These are phyloP conservation scores for Cutaneotrichosporon cutaneum DNA, from an alignment of 1,284 basidiomycete species.

Conservation along the genomic window DNA sequence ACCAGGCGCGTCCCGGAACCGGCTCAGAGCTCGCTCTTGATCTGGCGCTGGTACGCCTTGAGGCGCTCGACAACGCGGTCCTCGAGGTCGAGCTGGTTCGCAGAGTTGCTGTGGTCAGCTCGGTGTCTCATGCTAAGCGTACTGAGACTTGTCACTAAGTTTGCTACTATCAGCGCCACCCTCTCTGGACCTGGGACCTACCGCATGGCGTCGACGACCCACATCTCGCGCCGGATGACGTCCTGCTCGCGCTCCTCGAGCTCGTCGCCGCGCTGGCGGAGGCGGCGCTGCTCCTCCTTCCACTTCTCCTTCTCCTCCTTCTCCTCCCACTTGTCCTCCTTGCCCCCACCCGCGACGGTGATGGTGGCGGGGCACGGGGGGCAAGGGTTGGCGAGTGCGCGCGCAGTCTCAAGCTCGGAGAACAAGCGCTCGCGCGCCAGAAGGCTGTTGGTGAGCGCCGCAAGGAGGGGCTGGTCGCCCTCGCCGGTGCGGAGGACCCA, in stretches of 20 bases:
- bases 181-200: no score
- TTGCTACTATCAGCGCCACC: no score
- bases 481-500: conserved; percentile 41
- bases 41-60: conserved; percentile 43
- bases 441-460: conserved; percentile 39
- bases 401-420: conserved; percentile 29
- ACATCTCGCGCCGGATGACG: conserved; percentile 43
- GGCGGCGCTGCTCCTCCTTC: conserved; percentile 18
- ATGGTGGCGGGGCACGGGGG: conserved; percentile 7
- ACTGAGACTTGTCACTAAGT: conserved; percentile 45
- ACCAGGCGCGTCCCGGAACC: neutral
- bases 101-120: conserved; percentile 31
- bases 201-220: conserved; percentile 49
- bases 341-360: neutral
- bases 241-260: conserved; percentile 45
- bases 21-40: conserved; percentile 12
- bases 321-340: conserved; percentile 3
- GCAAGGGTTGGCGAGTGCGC: conserved; percentile 21
- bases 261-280: conserved; percentile 34
- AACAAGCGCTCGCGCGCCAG: conserved; percentile 36
- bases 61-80: conserved; percentile 47
- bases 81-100: conserved; percentile 45
- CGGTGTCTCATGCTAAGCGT: conserved; percentile 3
- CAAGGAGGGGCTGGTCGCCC: conserved; percentile 20
- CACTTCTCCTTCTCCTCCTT: conserved; percentile 11